Conservation (phyloP, 2,329 filamentous ascomycete species). For the Cercospora brassicicola region DNA sequence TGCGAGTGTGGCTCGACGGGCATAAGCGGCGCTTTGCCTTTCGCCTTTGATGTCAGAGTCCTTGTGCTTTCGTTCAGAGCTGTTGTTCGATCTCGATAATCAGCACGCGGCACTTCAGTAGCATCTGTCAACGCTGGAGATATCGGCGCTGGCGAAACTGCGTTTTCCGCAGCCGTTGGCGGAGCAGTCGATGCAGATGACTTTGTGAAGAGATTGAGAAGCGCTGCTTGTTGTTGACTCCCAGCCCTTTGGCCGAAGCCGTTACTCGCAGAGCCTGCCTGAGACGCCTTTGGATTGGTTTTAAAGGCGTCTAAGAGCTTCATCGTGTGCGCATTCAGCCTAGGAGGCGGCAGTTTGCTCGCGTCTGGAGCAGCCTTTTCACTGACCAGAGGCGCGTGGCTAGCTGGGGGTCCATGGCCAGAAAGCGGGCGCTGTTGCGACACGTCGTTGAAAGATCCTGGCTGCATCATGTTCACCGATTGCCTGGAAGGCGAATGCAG, state of each 20-base stretch:
- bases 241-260: slow-evolving; percentile 27
- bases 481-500: slow-evolving; percentile 4
- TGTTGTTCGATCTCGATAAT: slow-evolving; percentile 18
- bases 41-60: slow-evolving; percentile 31
- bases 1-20: not conserved
- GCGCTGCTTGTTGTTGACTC: slow-evolving; percentile 46
- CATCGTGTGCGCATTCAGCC: slow-evolving; percentile 58
- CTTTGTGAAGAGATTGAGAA: slow-evolving; percentile 49
- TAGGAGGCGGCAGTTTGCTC: slow-evolving; percentile 58
- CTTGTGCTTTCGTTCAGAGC: slow-evolving; percentile 39
- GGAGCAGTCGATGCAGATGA: slow-evolving; percentile 24
- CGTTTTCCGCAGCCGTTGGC: slow-evolving; percentile 7
- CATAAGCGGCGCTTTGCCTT: slow-evolving; percentile 1
- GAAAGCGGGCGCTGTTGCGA: slow-evolving; percentile 13
- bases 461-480: slow-evolving; percentile 5
- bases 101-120: slow-evolving; percentile 22
- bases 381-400: slow-evolving; percentile 39
- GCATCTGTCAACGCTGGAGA: slow-evolving; percentile 28
- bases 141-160: slow-evolving; percentile 8
- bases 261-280: slow-evolving; percentile 20
- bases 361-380: slow-evolving; percentile 54
- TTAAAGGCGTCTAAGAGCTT: slow-evolving; percentile 59
- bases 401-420: not conserved
- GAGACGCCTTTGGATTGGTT: slow-evolving; percentile 1
- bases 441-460: not conserved